Percentiles rank a stretch among this genome's conserved stretches.
Evolutionary conservation across 768 basidiomycete genomes (phyloP).

Genomic region (Phylloporus sp.): DNA sequence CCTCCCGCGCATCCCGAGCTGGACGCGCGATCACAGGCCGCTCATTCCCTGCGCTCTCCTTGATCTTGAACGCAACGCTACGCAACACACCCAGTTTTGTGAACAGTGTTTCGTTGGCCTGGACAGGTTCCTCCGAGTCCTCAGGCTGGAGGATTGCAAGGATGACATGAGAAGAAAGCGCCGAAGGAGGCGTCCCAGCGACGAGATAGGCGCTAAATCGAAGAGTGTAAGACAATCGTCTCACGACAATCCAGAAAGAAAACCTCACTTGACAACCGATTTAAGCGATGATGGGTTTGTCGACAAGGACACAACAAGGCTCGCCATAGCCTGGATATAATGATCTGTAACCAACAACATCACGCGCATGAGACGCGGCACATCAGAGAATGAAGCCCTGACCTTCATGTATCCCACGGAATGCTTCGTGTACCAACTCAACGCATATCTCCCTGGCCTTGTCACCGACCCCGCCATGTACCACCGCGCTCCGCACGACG

Average conservation of each 20-base stretch:
- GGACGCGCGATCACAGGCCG: constrained; percentile 71
- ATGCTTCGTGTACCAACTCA: constrained; percentile 76
- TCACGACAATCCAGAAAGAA: not conserved
- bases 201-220: constrained; percentile 56
- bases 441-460: constrained; percentile 68
- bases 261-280: constrained; percentile 62
- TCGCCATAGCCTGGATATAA: constrained; percentile 62
- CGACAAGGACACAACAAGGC: constrained; percentile 61
- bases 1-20: constrained; percentile 77
- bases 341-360: constrained; percentile 44
- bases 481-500: constrained; percentile 61
- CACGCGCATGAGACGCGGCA: not conserved
- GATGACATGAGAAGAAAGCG: constrained; percentile 57
- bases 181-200: constrained; percentile 63
- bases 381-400: not conserved
- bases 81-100: constrained; percentile 61
- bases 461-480: constrained; percentile 67
- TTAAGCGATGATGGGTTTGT: constrained; percentile 59
- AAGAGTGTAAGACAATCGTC: constrained; percentile 1
- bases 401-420: constrained; percentile 72
- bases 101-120: constrained; percentile 43
- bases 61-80: constrained; percentile 67
- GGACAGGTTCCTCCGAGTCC: constrained; percentile 28
- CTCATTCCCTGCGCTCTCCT: constrained; percentile 66
- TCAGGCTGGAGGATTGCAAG: constrained; percentile 52